phyloP scores from a whole-genome alignment of 805 yeast species.

The Ogataea dorogensis region DNA sequence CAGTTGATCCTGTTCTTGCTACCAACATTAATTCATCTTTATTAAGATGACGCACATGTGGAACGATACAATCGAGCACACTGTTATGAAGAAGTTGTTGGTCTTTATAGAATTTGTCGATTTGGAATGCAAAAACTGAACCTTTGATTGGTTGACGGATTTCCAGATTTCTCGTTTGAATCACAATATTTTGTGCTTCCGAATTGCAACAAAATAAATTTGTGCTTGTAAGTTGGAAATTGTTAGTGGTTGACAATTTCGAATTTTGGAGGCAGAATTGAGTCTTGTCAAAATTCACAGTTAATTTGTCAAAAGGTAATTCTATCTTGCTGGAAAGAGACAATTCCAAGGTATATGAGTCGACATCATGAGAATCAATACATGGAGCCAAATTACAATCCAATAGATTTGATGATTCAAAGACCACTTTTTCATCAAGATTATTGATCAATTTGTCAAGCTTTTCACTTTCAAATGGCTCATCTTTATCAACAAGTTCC shows the following conservation, averaged over 20 bases:
- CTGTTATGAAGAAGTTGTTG: conserved; percentile 21
- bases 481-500: conserved; percentile 28
- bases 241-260: conserved; percentile 9
- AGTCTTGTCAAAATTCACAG: conserved; percentile 16
- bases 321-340: conserved; percentile 31
- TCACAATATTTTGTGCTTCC: conserved; percentile 16
- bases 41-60: conserved; percentile 25
- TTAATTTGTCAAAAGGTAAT: conserved; percentile 20
- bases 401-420: conserved; percentile 36
- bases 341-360: conserved; percentile 39
- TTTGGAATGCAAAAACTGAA: conserved; percentile 18
- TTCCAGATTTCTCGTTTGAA: conserved; percentile 25
- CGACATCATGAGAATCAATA: conserved; percentile 36
- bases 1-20: conserved; percentile 22
- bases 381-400: conserved; percentile 36
- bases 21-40: conserved; percentile 28
- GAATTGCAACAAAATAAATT: conserved; percentile 25
- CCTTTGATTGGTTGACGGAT: conserved; percentile 17
- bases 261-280: conserved; percentile 17
- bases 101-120: conserved; percentile 16
- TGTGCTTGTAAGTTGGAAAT: conserved; percentile 19
- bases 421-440: conserved; percentile 15
- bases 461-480: conserved; percentile 26
- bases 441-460: conserved; percentile 15
- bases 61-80: conserved; percentile 20